A percentile compares a stretch with the other conserved stretches of the same genome.
Evolutionary conservation across 306 rosid genomes (phyloP).

Genomic region (Ormosia semicastrata): DNA sequence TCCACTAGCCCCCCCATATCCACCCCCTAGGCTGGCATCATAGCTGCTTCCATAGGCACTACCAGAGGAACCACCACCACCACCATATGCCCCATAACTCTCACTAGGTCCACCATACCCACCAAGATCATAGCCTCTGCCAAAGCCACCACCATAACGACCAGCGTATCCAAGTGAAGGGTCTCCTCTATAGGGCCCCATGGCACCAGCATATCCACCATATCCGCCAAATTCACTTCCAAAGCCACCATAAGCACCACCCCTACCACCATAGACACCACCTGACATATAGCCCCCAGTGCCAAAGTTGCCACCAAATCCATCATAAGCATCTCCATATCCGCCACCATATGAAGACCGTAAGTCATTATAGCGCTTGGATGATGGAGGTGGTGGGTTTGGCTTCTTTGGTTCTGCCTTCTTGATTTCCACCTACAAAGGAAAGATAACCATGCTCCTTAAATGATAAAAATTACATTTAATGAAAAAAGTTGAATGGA

Average conservation of each 20-base stretch:
- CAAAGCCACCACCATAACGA: conserved; percentile 82
- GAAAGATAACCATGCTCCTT: neutral
- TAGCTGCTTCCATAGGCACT: conserved; percentile 65
- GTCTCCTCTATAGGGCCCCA: conserved; percentile 83
- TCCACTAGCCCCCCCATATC: conserved; percentile 72
- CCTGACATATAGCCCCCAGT: conserved; percentile 67
- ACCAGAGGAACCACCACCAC: conserved; percentile 49
- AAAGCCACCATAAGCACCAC: conserved; percentile 55
- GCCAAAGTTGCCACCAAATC: conserved; percentile 69
- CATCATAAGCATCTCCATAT: conserved; percentile 79
- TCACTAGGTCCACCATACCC: conserved; percentile 86
- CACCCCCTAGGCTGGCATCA: conserved; percentile 65
- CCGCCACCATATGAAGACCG: conserved; percentile 75
- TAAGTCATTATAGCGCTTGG: conserved; percentile 81
- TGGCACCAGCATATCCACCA: conserved; percentile 73
- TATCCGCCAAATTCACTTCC: conserved; percentile 89
- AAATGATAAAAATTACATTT: neutral
- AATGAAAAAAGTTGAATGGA: neutral
- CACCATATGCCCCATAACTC: conserved; percentile 72
- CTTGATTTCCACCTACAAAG: conserved; percentile 87
- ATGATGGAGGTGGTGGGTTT: conserved; percentile 67
- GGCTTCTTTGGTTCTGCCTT: conserved; percentile 97
- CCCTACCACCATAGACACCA: conserved; percentile 63
- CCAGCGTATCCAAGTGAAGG: conserved; percentile 71
- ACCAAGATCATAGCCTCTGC: conserved; percentile 84